Base-by-base conservation (phyloP, 108 stramenopile genomes). In the Epithemia pelagica region DNA sequence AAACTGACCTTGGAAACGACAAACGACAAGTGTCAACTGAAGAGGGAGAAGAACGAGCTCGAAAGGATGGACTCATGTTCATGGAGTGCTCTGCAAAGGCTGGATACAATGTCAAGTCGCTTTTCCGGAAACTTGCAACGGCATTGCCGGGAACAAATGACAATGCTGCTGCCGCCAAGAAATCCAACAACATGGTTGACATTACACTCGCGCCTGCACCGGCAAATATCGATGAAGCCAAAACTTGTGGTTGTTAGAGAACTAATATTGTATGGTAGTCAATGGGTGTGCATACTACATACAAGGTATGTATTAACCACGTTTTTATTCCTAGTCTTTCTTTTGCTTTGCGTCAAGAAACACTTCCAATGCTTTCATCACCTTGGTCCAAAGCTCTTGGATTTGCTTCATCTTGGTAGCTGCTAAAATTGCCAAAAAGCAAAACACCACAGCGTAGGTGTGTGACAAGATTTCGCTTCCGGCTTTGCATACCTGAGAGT, bases 1-100 rank as follows among this genome's bases (percentile, higher is more conserved):
- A 99, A 82, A 98, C 97, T 20, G 99, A 99, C 75, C 78, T 97
- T 26, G 90, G 92, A 19, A 94, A 94, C 74, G 97, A 98, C 66
- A 94, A 96, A 72, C 83, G 99, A 70, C 94, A 97, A 80, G 91
- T 96, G 23, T 76, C 81, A 58, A 95, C 92, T 20, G 99, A 98
- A 66, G 99, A 99, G 72, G 99, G 98, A 29, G 96, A 97, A 68
- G 96, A 97, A 63, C 88, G 90, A 24, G 96, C 99, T 27, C 83
- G 83, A 37, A 85, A 90, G 70, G 96, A 98, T 69, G 91, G 87
- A 18, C 75, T 98, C 22, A 79, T 99, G 72, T 98, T 98, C 78
- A 97, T 98, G 84, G 99, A 99, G 75, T 96, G 96, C 61, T 88
- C 86, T 74, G 99, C 99, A 69, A 98, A 98, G 89, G 95, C 95